Evolutionary conservation across 2,329 filamentous ascomycete genomes (phyloP), one percentile per base, ranked within the genome.

Genomic region (Venturiaceae sp.): DNA sequence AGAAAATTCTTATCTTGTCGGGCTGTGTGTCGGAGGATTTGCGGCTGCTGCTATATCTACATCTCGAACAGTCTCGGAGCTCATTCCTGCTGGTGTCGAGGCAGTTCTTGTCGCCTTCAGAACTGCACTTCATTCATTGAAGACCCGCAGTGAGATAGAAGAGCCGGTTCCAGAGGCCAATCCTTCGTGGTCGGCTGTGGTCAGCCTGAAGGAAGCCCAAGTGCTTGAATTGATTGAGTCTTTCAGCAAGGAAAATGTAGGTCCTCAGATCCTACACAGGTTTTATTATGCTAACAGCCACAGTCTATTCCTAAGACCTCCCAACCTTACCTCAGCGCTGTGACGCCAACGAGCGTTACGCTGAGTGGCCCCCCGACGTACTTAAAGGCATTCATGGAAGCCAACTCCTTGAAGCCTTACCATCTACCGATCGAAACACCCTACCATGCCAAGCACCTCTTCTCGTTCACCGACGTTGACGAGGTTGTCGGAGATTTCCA

Each of bases 1-100:
- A 23, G 39, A 23, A 2, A 55, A 55, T 32, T 21, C 21, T 16
- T 55, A 52, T 56, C 44, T 34, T 54, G 60, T 58, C 13, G 77
- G 75, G 3, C 62, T 79, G 3, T 73, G 78, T 11, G 71, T 75
- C n/a, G 78, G 78, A 1, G 62, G 80, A 0, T 61, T 80, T 0
- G 64, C 75, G 4, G 65, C 71, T 0, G 68, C 74, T 19, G 77
- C 77, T 1, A 63, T 79, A 0, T 68, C 77, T 0, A 34, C 77
- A 1, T 68, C 79, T 4, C 58, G 65, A 0, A 68, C 65, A 0
- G n/a, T 77, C 5, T 63, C 68, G 0, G 74, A 78, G 21, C 44
- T 81, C 0, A 65, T 74, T 2, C 41, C 68, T 2, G 64, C 66
- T n/a, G 78, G 75, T 6, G 75, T 71, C 0, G 68, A 79, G 55